phyloP scores from a whole-genome alignment of 129 eudicot genomes.

The Rutidosis leptorrhynchoides region DNA sequence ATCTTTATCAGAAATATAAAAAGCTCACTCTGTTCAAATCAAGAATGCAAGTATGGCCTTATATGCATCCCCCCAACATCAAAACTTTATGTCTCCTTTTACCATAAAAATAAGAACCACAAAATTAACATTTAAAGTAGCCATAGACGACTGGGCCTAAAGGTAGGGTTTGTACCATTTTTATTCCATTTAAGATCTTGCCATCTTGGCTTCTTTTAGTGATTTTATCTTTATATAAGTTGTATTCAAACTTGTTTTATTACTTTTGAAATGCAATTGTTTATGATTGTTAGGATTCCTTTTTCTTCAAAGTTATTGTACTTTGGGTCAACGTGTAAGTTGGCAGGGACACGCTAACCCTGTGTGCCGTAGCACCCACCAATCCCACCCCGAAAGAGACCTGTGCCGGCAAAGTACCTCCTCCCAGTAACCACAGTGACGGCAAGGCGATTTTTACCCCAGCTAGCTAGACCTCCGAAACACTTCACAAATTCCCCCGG shows the following conservation, averaged over 20 bases:
- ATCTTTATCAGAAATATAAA: background rate
- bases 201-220: too few species aligned
- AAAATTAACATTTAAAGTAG: background rate
- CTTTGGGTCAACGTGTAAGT: too few species aligned
- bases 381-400: too few species aligned
- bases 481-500: too few species aligned
- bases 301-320: too few species aligned
- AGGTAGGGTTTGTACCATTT: background rate
- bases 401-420: too few species aligned
- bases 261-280: background rate
- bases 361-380: too few species aligned
- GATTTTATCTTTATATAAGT: too few species aligned
- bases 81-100: background rate
- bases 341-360: too few species aligned
- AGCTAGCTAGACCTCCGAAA: too few species aligned
- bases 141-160: background rate
- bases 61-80: background rate
- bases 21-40: background rate
- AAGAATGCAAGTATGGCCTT: background rate
- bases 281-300: background rate
- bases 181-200: background rate
- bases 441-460: too few species aligned
- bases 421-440: too few species aligned
- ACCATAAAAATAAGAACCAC: background rate
- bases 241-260: background rate